phyloP scores from a whole-genome alignment of 2,329 filamentous ascomycete genomes.

The Diaporthe helianthi region DNA sequence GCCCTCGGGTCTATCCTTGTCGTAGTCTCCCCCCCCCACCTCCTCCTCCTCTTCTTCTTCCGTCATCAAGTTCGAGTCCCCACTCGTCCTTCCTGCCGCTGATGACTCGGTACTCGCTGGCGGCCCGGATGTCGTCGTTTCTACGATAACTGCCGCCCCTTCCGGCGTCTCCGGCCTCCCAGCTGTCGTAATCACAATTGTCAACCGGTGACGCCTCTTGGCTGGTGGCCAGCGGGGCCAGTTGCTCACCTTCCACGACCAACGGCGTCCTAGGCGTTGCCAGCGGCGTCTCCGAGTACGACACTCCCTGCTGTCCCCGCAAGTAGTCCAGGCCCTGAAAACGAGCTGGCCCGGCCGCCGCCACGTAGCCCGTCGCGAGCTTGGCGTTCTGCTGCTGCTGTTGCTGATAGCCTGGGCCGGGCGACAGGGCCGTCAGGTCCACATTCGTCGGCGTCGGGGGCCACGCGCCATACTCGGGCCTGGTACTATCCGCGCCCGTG shows the following conservation, averaged over 20 bases:
- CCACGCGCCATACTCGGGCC: constrained; percentile 2
- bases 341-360: not conserved
- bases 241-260: constrained; percentile 20
- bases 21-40: too few species aligned
- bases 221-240: constrained; percentile 21
- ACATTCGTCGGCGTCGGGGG: not conserved
- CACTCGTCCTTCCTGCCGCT: too few species aligned
- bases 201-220: constrained; percentile 24
- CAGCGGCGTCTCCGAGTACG: constrained; percentile 16
- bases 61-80: too few species aligned
- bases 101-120: not conserved
- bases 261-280: constrained; percentile 20
- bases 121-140: not conserved
- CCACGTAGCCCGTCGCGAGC: not conserved
- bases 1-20: too few species aligned
- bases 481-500: constrained; percentile 1
- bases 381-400: not conserved
- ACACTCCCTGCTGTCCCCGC: not conserved
- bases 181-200: constrained; percentile 14
- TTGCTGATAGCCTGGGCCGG: not conserved
- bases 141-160: not conserved
- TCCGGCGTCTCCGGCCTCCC: not conserved
- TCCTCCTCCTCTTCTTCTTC: not conserved
- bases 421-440: not conserved
- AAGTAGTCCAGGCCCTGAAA: not conserved